Evolutionary conservation across 2,329 filamentous ascomycete species (phyloP).

Genomic region (Biscogniauxia mediterranea): DNA sequence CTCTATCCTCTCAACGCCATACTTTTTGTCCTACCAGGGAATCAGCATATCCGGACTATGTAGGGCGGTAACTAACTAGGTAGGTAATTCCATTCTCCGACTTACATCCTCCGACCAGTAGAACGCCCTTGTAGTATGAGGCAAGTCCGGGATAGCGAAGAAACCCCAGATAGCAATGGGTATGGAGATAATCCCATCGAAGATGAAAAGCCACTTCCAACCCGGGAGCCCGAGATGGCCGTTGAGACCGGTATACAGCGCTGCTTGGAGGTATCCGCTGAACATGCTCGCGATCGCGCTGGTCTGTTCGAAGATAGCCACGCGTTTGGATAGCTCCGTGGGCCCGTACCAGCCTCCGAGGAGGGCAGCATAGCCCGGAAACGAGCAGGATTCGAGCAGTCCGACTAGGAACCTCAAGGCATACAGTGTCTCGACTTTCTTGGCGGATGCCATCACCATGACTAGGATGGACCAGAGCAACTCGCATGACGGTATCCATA

Average conservation of each 20-base stretch:
- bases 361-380: constrained; percentile 26
- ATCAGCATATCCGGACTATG: background rate
- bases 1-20: constrained; percentile 22
- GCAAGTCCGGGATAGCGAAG: constrained; percentile 35
- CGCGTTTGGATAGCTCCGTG: constrained; percentile 36
- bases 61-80: too few relatives aligned
- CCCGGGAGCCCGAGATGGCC: constrained; percentile 43
- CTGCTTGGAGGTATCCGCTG: constrained; percentile 47
- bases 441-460: constrained; percentile 27
- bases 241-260: constrained; percentile 46
- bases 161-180: constrained; percentile 44
- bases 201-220: constrained; percentile 51
- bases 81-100: background rate
- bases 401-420: constrained; percentile 33
- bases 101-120: constrained; percentile 7
- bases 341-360: constrained; percentile 34
- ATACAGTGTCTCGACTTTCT: constrained; percentile 27
- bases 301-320: constrained; percentile 45
- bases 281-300: constrained; percentile 48
- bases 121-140: constrained; percentile 11
- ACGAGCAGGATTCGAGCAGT: constrained; percentile 29
- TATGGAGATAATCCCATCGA: constrained; percentile 22
- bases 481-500: constrained; percentile 32
- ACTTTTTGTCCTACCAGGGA: constrained; percentile 7
- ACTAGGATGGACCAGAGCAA: constrained; percentile 24